Percentiles rank a stretch among this genome's conserved stretches.
These are phyloP conservation scores for Phialophora expanda DNA, from an alignment of 2,329 filamentous ascomycete species.

Conservation along the genomic window DNA sequence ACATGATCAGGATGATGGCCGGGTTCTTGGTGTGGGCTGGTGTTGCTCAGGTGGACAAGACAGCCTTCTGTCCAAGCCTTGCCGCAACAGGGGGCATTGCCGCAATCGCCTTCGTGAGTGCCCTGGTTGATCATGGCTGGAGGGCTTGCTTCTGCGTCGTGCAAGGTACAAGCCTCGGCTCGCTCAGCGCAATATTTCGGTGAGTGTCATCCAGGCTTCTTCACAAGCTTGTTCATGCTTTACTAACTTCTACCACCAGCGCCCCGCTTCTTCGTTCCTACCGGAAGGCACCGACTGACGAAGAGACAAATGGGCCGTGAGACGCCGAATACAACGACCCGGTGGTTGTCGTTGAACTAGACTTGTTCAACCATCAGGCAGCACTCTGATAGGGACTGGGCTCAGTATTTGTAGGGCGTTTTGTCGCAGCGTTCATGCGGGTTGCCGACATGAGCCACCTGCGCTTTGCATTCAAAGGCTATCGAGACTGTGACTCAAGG, in stretches of 20 bases:
- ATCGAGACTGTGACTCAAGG: background rate
- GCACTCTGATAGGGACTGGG: background rate
- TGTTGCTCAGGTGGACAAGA: background rate
- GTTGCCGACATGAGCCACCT: background rate
- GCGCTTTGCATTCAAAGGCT: background rate
- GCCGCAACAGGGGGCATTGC: slow-evolving; percentile 2
- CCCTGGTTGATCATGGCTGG: slow-evolving; percentile 9
- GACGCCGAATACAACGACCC: background rate
- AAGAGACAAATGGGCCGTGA: background rate
- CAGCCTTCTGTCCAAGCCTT: slow-evolving; percentile 3
- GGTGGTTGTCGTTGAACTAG: background rate
- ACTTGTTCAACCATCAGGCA: background rate
- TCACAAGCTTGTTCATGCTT: background rate
- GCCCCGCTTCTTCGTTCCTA: background rate
- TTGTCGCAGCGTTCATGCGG: background rate
- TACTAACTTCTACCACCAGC: background rate
- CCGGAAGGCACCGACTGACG: background rate
- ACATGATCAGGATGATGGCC: slow-evolving; percentile 1
- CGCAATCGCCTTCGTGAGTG: background rate
- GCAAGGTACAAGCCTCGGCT: background rate
- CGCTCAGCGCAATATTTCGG: background rate
- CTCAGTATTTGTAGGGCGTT: background rate
- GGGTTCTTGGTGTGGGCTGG: background rate
- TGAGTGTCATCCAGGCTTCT: background rate
- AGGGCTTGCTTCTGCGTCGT: slow-evolving; percentile 1